Percentiles rank a stretch among this genome's conserved stretches.
These are phyloP conservation scores for Mycena crocata DNA, from an alignment of 768 basidiomycete species.

Conservation along the genomic window DNA sequence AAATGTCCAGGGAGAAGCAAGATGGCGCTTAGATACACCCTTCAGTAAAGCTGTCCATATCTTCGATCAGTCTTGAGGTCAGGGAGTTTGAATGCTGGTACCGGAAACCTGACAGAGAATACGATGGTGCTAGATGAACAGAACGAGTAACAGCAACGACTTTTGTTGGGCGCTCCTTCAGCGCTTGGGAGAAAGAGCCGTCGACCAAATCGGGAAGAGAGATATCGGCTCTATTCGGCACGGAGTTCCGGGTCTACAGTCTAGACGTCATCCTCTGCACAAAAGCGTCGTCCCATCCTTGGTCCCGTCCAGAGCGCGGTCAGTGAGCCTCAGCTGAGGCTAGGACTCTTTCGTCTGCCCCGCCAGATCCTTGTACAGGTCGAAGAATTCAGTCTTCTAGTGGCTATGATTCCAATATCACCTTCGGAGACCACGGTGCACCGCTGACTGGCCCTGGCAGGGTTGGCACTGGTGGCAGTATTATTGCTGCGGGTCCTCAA, in stretches of 20 bases:
- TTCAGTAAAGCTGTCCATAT: slow-evolving; percentile 28
- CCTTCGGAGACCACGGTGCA: no score
- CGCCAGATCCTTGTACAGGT: no score
- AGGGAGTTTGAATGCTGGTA: neutral
- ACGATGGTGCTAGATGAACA: slow-evolving; percentile 13
- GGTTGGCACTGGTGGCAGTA: no score
- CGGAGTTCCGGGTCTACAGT: neutral
- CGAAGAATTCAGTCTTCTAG: no score
- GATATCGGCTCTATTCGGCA: neutral
- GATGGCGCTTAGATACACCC: slow-evolving; percentile 23
- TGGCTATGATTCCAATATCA: no score
- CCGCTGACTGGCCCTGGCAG: no score
- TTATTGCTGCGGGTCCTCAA: no score
- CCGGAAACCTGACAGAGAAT: slow-evolving; percentile 18
- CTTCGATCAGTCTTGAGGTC: slow-evolving; percentile 26
- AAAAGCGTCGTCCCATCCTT: neutral
- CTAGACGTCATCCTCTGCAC: no score
- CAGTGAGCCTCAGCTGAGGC: no score
- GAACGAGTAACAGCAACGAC: slow-evolving; percentile 23
- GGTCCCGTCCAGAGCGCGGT: no score
- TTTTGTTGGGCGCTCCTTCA: neutral
- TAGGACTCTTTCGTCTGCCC: no score
- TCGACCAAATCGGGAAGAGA: slow-evolving; percentile 1
- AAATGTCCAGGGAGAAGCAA: neutral
- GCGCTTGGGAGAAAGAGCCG: slow-evolving; percentile 8